These are phyloP conservation scores for Lepidium sativum DNA, from an alignment of 345 rosid genomes.

Conservation along the genomic window DNA sequence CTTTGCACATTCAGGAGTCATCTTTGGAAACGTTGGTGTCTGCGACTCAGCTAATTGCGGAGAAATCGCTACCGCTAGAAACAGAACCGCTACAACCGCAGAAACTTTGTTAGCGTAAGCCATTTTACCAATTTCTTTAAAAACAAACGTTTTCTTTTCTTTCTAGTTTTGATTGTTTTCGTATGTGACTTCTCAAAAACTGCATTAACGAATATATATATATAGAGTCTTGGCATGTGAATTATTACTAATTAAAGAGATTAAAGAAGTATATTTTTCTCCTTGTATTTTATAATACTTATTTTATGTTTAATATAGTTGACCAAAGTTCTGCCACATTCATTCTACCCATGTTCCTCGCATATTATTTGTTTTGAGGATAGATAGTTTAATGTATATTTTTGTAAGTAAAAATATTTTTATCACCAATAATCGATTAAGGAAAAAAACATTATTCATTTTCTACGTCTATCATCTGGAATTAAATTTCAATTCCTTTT, in stretches of 20 bases:
- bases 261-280: neutral
- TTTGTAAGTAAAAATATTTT: no score
- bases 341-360: conserved; percentile 9
- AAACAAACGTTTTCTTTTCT: neutral
- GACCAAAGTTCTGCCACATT: neutral
- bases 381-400: no score
- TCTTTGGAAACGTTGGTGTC: conserved; percentile 1
- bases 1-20: conserved; percentile 10
- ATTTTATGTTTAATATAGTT: conserved; percentile 12
- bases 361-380: neutral
- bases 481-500: no score
- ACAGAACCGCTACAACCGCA: neutral
- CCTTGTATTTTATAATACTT: neutral
- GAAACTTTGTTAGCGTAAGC: neutral
- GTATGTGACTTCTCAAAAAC: neutral
- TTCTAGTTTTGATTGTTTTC: neutral
- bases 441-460: no score
- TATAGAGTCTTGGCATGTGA: conserved; percentile 8
- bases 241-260: neutral
- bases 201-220: neutral
- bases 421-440: no score
- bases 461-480: no score
- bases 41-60: neutral
- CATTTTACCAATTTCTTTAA: neutral
- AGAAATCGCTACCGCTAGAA: conserved; percentile 9